phyloP scores from a whole-genome alignment of 768 basidiomycete species.

The Stropharia rugosoannulata region DNA sequence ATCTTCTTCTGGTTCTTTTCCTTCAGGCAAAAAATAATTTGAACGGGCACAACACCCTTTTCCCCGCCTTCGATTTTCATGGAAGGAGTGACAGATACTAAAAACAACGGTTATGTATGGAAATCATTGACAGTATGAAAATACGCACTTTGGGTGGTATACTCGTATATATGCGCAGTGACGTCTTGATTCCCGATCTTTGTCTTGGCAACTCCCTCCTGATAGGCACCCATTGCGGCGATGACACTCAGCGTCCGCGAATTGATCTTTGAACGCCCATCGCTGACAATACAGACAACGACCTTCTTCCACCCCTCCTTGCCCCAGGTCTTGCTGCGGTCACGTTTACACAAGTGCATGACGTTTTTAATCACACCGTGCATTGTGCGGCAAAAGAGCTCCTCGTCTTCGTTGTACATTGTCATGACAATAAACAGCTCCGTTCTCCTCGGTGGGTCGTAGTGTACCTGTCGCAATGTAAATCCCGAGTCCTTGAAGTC shows the following conservation, averaged over 20 bases:
- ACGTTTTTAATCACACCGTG: constrained; percentile 96
- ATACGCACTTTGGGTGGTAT: constrained; percentile 83
- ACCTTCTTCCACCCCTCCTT: constrained; percentile 99
- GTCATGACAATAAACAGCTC: constrained; percentile 98
- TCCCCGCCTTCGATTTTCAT: constrained; percentile 82
- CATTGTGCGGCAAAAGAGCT: constrained; percentile 90
- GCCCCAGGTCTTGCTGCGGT: constrained; percentile 92
- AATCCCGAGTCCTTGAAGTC: constrained; percentile 82
- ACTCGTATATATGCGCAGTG: constrained; percentile 89
- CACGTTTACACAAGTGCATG: constrained; percentile 82
- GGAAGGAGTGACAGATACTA: constrained; percentile 80
- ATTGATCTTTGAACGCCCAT: constrained; percentile 85
- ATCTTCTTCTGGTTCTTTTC: constrained; percentile 97
- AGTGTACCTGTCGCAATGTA: constrained; percentile 86
- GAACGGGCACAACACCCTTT: constrained; percentile 83
- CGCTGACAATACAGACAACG: constrained; percentile 89
- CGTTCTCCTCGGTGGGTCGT: constrained; percentile 87
- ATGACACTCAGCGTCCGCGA: constrained; percentile 80
- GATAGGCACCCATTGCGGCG: constrained; percentile 92
- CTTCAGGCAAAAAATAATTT: constrained; percentile 90
- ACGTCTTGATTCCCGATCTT: constrained; percentile 82
- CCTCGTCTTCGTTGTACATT: constrained; percentile 96
- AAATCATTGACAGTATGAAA: background rate
- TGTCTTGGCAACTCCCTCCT: constrained; percentile 89
- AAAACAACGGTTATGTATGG: background rate